phyloP scores from a whole-genome alignment of 2,329 filamentous ascomycete genomes.

The Phialocephala subalpina region DNA sequence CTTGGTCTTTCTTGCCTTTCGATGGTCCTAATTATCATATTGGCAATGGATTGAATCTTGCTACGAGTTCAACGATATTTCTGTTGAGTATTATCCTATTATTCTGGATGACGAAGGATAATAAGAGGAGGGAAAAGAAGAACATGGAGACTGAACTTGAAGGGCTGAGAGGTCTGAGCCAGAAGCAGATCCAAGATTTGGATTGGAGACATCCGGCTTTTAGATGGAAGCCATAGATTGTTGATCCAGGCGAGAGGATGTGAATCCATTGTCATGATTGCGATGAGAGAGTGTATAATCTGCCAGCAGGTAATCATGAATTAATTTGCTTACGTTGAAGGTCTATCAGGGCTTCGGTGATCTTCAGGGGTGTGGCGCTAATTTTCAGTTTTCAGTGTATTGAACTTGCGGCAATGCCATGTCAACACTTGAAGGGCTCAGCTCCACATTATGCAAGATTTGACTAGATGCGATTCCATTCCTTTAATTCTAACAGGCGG shows the following conservation, averaged over 20 bases:
- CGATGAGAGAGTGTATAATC: no score
- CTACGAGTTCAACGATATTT: conserved; percentile 63
- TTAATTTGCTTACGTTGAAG: no score
- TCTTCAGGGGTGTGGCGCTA: no score
- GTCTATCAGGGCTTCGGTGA: no score
- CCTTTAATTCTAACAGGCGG: no score
- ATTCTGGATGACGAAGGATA: conserved; percentile 70
- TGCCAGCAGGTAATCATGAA: no score
- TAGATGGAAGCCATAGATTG: conserved; percentile 59
- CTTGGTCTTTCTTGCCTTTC: conserved; percentile 69
- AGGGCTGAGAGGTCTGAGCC: conserved; percentile 60
- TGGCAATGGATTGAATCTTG: conserved; percentile 76
- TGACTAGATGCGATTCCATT: no score
- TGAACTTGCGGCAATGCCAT: no score
- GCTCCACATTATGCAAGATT: no score
- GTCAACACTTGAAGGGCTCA: no score
- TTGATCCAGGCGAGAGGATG: neutral
- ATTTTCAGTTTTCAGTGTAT: no score
- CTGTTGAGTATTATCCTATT: conserved; percentile 57
- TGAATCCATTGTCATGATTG: no score
- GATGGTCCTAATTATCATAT: conserved; percentile 74
- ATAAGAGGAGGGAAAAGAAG: conserved; percentile 61
- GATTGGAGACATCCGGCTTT: conserved; percentile 74
- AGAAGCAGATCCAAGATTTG: conserved; percentile 63
- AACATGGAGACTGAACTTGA: conserved; percentile 63